Evolutionary conservation across 2,329 filamentous ascomycete species (phyloP).

Genomic region (Calonectria naviculata): DNA sequence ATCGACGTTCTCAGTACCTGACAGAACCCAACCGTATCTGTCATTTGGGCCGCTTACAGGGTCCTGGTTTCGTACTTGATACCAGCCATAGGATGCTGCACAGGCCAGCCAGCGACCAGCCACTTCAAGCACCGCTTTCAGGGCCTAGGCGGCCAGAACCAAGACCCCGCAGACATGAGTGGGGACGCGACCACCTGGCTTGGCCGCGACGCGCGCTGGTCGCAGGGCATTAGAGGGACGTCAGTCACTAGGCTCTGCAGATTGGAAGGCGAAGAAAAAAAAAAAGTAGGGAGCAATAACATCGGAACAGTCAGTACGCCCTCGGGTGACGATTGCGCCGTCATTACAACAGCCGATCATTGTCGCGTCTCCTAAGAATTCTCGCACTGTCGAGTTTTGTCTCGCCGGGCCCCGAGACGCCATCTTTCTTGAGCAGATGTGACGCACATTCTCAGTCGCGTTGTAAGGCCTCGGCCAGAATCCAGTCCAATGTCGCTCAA

Average conservation of each 20-base stretch:
- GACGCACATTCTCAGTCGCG: conserved; percentile 27
- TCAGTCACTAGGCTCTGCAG: background rate
- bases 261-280: background rate
- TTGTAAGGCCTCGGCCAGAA: conserved; percentile 29
- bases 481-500: conserved; percentile 39
- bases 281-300: background rate
- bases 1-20: conserved; percentile 29
- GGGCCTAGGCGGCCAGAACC: background rate
- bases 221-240: background rate
- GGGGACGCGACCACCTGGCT: conserved; percentile 17
- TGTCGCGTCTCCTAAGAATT: background rate
- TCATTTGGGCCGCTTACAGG: background rate
- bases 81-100: conserved; percentile 10
- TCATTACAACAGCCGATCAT: background rate
- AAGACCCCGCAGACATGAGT: conserved; percentile 19
- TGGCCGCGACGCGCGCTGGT: conserved; percentile 13
- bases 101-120: conserved; percentile 3
- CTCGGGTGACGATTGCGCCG: background rate
- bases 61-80: conserved; percentile 6
- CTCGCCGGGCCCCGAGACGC: background rate
- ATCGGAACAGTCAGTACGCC: background rate
- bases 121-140: background rate
- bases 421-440: conserved; percentile 32
- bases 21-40: background rate
- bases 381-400: background rate